Evolutionary conservation across 495 filamentous ascomycete genomes (phyloP).

Genomic region (Elasticomyces elasticus): DNA sequence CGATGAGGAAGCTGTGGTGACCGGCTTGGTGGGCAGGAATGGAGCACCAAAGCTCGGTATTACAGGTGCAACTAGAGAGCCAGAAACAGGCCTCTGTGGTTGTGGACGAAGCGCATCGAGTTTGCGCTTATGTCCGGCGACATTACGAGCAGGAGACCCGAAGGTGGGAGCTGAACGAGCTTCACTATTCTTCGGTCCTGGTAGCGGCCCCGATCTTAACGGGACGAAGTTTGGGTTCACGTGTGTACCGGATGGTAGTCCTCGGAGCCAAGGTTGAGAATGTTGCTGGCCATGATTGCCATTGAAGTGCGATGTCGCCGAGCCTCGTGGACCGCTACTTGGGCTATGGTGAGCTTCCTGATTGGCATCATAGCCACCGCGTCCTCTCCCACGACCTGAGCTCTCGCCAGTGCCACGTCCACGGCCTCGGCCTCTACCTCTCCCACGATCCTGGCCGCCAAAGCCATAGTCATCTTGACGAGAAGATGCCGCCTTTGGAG

Average conservation of each 20-base stretch:
- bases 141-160: conserved; percentile 4
- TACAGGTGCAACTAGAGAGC: conserved; percentile 34
- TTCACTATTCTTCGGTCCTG: background rate
- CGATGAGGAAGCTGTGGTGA: conserved; percentile 28
- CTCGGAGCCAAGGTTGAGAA: background rate
- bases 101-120: conserved; percentile 14
- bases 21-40: conserved; percentile 53
- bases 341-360: background rate
- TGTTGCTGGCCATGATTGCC: background rate
- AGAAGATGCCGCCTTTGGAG: conserved; percentile 21
- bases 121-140: conserved; percentile 20
- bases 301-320: background rate
- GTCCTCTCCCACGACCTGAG: conserved; percentile 20
- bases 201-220: background rate
- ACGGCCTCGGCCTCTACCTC: conserved; percentile 3
- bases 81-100: background rate
- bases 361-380: conserved; percentile 7
- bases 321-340: background rate
- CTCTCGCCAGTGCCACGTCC: conserved; percentile 18
- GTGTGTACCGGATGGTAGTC: conserved; percentile 2
- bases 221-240: conserved; percentile 6
- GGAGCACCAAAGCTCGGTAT: conserved; percentile 54
- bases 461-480: background rate
- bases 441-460: background rate
- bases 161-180: background rate